Evolutionary conservation across 208 protist genomes (phyloP), one percentile per base, ranked within the genome.

Genomic region (Acanthamoeba sp.): DNA sequence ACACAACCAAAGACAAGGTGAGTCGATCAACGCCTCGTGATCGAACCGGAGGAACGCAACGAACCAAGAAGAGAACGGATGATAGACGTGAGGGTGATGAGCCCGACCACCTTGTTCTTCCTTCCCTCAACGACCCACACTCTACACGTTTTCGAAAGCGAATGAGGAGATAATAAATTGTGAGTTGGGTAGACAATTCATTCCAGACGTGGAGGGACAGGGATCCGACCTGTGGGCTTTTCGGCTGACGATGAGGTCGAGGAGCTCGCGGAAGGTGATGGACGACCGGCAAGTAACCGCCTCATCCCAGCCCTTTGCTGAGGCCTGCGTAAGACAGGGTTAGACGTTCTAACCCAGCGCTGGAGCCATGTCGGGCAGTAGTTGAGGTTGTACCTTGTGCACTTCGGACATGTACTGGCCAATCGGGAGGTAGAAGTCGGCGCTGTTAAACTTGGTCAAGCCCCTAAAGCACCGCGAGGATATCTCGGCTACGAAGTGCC

Each of bases 41-140:
- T 24, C 36, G 5, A 7, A 42, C 36, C 45, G 12, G 45, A 12
- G 42, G 12, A 38, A 85, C 3, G 9, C 40, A 36, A 66, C 84
- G n/a, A 34, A 91, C 84, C 84, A 16, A 91, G 38, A 1, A 91
- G 48, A 50, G 84, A 91, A 40, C 84, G 27, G 18, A 91, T 91
- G 34, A 91, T 71, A 29, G 84, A 91, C 3, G 84, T 66, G 1
- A 91, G 84, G 36, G 84, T 91, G 42, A 91, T 71, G 48, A 91
- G 24, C 2, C 84, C 84, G 6, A 91, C 57, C 22, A 91, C 84
- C 40, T 22, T 59, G 84, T 91, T 71, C 32, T 66, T 57, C 40
- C 84, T 14, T 91, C 57, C 57, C 48, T 91, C 84, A 2, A 91
- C 84, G 14, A 91, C 84, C 84, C 84, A 91, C 57, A 91, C 84